Evolutionary conservation across 2,329 filamentous ascomycete species (phyloP).

Genomic region (Aspergillus sp.): DNA sequence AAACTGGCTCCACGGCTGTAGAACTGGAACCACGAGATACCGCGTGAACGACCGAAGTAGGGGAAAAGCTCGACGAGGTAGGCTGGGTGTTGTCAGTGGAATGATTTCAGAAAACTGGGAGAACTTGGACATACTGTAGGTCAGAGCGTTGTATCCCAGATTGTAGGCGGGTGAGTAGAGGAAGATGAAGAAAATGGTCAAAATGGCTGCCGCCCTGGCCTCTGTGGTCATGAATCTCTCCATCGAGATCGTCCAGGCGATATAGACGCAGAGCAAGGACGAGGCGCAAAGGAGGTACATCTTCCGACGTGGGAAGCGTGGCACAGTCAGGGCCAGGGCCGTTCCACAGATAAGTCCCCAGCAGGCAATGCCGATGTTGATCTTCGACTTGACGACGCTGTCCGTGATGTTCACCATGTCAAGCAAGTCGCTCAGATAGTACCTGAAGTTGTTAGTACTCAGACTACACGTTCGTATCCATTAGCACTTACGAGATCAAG

Average conservation of each 20-base stretch:
- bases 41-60: slow-evolving; percentile 61
- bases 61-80: slow-evolving; percentile 65
- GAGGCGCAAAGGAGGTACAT: slow-evolving; percentile 56
- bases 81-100: slow-evolving; percentile 15
- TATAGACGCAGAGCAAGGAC: slow-evolving; percentile 58
- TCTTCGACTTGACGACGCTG: slow-evolving; percentile 42
- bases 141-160: slow-evolving; percentile 69
- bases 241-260: slow-evolving; percentile 59
- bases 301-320: slow-evolving; percentile 49
- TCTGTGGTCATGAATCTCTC: slow-evolving; percentile 38
- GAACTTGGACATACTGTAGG: slow-evolving; percentile 35
- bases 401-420: slow-evolving; percentile 45
- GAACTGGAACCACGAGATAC: slow-evolving; percentile 63
- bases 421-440: slow-evolving; percentile 37
- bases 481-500: slow-evolving; percentile 26
- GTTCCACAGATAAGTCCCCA: slow-evolving; percentile 49
- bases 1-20: slow-evolving; percentile 57
- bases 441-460: slow-evolving; percentile 17
- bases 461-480: slow-evolving; percentile 27
- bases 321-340: slow-evolving; percentile 43
- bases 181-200: slow-evolving; percentile 63
- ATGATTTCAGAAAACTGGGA: neutral
- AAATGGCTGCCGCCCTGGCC: slow-evolving; percentile 44
- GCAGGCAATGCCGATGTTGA: slow-evolving; percentile 45
- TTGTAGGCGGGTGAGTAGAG: slow-evolving; percentile 65